Base-by-base conservation (phyloP, 805 yeast species). In the Suhomyces kilbournensis region DNA sequence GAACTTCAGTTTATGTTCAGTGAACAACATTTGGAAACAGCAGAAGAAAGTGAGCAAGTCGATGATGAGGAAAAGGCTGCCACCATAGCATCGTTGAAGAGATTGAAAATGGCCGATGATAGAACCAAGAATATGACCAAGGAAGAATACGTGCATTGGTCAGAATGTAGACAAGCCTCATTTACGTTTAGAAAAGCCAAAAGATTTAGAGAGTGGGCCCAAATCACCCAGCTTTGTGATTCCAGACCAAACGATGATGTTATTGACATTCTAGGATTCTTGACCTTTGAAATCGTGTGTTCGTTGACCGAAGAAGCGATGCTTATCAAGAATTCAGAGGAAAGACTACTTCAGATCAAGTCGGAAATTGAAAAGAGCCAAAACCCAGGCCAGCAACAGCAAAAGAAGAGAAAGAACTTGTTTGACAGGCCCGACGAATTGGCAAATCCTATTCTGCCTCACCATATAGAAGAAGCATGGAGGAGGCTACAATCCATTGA, bases 111-210 rank as follows among this genome's bases (percentile, higher is more conserved):
- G 69, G 97, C 97, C 3, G 99, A 94, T 69, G 97, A 94, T 48
- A 78, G 99, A 56, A 94, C 99, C 0, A 82, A 78, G 57, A 81
- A 86, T 59, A 94, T 94, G 99, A 94, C 99, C 0, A 87, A 85
- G 64, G 97, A 94, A 62, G 99, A 94, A 66, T 94, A 94, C 63
- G 99, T 92, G 15, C 99, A 94, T 67, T 94, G 98, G 97, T 89
- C 97, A 10, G 99, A 94, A 64, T 94, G 99, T 70, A 82, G 99
- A 56, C 99, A 94, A 68, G 98, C 98, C 1, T 86, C 96, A 53
- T 94, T 94, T 67, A 94, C 99, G 1, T 94, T 91, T 63, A 80
- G 97, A 60, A 94, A 94, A 67, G 88, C 88, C n/a, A 91, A 91
- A 66, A 75, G 97, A 63, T 94, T 94, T 66, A 81, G 93, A 63